Base-by-base conservation (phyloP, 176 grass and related monocot species). In the Juncus inflexus region DNA sequence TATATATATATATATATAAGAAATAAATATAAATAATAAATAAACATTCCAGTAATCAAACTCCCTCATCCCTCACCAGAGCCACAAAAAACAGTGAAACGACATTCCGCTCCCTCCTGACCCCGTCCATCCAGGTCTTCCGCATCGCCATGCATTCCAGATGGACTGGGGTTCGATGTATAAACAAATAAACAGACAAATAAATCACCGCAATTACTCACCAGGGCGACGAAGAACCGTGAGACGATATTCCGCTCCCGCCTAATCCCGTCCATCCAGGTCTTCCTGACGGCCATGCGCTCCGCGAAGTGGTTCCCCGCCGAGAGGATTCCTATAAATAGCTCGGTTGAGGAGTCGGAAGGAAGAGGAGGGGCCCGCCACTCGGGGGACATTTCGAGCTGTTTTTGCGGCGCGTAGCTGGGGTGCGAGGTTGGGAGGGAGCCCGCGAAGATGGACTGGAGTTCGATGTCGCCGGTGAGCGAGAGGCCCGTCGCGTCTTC, bases 401-500 rank as follows among this genome's bases (percentile, higher is more conserved):
- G 78, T 60, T 76, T 92, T 77, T 94, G 85, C 2, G 89, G 95
- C 70, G 85, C 76, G 76, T 84, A 90, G 42, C 83, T 94, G 61
- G 85, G 89, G 58, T 92, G 95, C 40, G 80, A 80, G 14, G 85
- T 84, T 39, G 95, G 95, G 61, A 99, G 73, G 61, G 95, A 82
- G 43, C 80, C 95, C 10, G 80, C 86, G 67, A 86, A 94, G 65
- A 99, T 83, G 57, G 95, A 99, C 39, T 94, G 72, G 16, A 99
- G 78, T 42, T 83, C 89, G 40, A 99, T 69, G 65, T 94, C 95
- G 40, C 95, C 95, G 70, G 84, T 99, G 65, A 99, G 56, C 42
- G 89, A 94, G 76, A 99, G 64, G 59, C 95, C 95, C 65, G 95
- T 99, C 2, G 95, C 95, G 82, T 99, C 95, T 61, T 99, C 95